Percentiles rank a stretch among this genome's conserved stretches.
These are phyloP conservation scores for Peniophora sp. DNA, from an alignment of 1,284 basidiomycete species.

Conservation along the genomic window DNA sequence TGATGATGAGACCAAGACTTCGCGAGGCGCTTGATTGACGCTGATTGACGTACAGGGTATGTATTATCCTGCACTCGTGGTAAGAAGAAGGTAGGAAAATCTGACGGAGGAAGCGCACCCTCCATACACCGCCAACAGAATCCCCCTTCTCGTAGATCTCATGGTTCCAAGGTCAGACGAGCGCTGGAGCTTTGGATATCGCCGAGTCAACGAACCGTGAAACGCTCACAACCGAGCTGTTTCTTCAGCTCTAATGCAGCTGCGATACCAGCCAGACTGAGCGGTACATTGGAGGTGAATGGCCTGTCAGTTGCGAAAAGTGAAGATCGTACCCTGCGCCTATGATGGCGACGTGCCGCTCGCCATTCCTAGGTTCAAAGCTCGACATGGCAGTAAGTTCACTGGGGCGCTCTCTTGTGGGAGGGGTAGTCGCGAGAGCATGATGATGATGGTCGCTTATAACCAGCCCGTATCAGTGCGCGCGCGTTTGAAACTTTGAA, in stretches of 20 bases:
- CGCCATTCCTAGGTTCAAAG: no score
- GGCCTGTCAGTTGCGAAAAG: not conserved
- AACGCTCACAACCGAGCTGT: constrained; percentile 34
- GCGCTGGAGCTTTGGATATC: not conserved
- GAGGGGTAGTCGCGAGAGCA: no score
- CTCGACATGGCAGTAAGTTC: no score
- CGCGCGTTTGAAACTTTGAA: no score
- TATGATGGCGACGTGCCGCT: constrained; percentile 34
- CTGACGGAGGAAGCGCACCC: constrained; percentile 24
- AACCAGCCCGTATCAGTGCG: no score
- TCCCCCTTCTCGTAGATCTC: constrained; percentile 43
- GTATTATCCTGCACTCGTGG: constrained; percentile 29
- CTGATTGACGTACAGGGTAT: constrained; percentile 21
- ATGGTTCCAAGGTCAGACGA: not conserved
- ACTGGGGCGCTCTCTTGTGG: no score
- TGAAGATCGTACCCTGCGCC: constrained; percentile 35
- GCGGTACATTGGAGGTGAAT: not conserved
- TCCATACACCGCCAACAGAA: constrained; percentile 44
- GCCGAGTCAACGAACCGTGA: constrained; percentile 26
- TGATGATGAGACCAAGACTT: not conserved
- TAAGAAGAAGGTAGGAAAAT: not conserved
- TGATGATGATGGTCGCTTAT: no score
- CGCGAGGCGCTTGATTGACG: not conserved
- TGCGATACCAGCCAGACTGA: constrained; percentile 34
- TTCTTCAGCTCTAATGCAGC: constrained; percentile 39